Evolutionary conservation across 2,329 filamentous ascomycete genomes (phyloP).

Genomic region (Talaromyces sp.): DNA sequence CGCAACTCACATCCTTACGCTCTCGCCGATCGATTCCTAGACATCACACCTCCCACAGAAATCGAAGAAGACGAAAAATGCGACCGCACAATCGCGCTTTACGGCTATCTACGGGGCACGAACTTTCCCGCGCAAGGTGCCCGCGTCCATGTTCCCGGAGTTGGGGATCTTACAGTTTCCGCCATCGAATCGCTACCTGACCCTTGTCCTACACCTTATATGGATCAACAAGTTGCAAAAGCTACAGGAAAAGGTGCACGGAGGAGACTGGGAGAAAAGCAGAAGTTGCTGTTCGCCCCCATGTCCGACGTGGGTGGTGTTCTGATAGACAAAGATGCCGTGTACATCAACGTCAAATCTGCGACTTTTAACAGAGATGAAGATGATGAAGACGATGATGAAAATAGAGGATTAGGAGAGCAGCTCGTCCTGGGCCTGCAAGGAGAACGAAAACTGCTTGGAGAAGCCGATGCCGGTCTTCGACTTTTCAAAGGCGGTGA

Average conservation of each 20-base stretch:
- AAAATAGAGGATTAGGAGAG: constrained; percentile 84
- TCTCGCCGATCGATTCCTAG: constrained; percentile 87
- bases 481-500: constrained; percentile 78
- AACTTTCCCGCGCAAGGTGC: constrained; percentile 86
- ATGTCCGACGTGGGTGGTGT: constrained; percentile 98
- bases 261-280: constrained; percentile 84
- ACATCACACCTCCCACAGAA: constrained; percentile 87
- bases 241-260: constrained; percentile 74
- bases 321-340: constrained; percentile 92
- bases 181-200: constrained; percentile 85
- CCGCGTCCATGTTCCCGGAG: constrained; percentile 82
- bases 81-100: constrained; percentile 83
- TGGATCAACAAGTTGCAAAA: constrained; percentile 82
- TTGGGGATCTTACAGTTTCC: constrained; percentile 80
- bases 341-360: constrained; percentile 74
- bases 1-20: constrained; percentile 93
- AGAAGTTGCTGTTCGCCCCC: constrained; percentile 91
- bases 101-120: constrained; percentile 88
- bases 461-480: constrained; percentile 74
- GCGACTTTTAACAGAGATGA: constrained; percentile 63
- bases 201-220: constrained; percentile 87
- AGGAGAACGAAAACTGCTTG: constrained; percentile 71
- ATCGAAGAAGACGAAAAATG: constrained; percentile 85
- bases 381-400: constrained; percentile 54
- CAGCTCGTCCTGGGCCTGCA: constrained; percentile 90